Evolutionary conservation across 2,329 filamentous ascomycete species (phyloP).

Genomic region (Cytospora piceae): DNA sequence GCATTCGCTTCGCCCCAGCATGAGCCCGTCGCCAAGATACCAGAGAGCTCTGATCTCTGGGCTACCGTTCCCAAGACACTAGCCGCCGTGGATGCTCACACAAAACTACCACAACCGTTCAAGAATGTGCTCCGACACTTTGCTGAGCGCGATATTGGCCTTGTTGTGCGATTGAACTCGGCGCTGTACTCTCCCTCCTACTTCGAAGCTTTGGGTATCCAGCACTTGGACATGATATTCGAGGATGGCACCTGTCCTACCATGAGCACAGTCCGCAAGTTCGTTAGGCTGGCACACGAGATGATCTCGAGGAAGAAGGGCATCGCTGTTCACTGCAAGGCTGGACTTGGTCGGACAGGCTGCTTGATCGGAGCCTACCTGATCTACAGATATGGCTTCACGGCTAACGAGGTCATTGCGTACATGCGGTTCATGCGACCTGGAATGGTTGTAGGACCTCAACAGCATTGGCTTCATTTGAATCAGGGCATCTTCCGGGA

Average conservation of each 20-base stretch:
- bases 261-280: conserved; percentile 85
- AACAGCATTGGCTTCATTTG: conserved; percentile 98
- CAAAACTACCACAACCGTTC: conserved; percentile 80
- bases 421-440: conserved; percentile 99
- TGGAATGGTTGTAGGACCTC: conserved; percentile 97
- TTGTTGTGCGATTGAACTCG: conserved; percentile 94
- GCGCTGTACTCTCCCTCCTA: conserved; percentile 96
- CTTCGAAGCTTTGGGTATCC: conserved; percentile 92
- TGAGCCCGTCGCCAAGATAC: conserved; percentile 72
- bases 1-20: conserved; percentile 96
- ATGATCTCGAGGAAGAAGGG: conserved; percentile 92
- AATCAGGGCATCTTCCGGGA: conserved; percentile 98
- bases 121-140: conserved; percentile 96
- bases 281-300: conserved; percentile 92
- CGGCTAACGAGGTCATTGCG: conserved; percentile 93
- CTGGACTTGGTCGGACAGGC: conserved; percentile 90
- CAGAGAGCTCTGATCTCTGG: conserved; percentile 73
- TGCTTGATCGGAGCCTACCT: conserved; percentile 97
- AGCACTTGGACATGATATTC: conserved; percentile 99
- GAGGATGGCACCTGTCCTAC: conserved; percentile 96
- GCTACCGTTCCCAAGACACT: conserved; percentile 74
- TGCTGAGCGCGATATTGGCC: conserved; percentile 80
- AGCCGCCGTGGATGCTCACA: conserved; percentile 70
- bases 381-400: conserved; percentile 96
- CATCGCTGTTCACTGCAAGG: conserved; percentile 98